A percentile compares a stretch with the other conserved stretches of the same genome.
Conservation (phyloP, 148 eudicot species). For the Salicornia ramosissima region DNA sequence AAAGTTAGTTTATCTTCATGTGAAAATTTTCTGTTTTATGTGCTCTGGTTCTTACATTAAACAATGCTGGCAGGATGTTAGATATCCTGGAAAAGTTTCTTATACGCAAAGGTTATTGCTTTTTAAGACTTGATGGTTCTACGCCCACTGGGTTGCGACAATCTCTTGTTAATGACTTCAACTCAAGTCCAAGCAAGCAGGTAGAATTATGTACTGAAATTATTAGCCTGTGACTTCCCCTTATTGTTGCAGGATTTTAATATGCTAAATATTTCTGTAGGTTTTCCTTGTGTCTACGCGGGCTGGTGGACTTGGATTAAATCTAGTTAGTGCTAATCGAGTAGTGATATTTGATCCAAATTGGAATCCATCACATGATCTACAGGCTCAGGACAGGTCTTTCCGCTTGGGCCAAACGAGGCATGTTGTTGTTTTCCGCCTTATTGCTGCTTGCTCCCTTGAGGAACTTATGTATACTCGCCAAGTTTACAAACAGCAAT, state of each 20-base stretch:
- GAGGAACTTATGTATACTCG: conserved; percentile 92
- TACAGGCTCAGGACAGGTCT: conserved; percentile 96
- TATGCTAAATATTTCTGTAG: conserved; percentile 29
- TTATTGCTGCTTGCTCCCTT: conserved; percentile 91
- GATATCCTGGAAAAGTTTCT: conserved; percentile 86
- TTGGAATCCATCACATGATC: conserved; percentile 93
- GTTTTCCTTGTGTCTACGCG: conserved; percentile 86
- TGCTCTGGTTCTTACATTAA: conserved; percentile 16
- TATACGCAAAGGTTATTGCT: conserved; percentile 86
- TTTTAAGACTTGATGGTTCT: conserved; percentile 90
- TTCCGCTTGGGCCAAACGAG: conserved; percentile 95
- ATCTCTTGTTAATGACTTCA: conserved; percentile 87
- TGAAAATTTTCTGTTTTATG: neutral
- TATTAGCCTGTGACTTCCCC: neutral
- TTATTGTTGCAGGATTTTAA: neutral
- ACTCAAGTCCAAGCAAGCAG: conserved; percentile 99
- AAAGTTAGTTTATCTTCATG: neutral
- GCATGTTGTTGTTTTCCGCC: conserved; percentile 90
- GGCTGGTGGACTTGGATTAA: conserved; percentile 93
- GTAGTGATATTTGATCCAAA: conserved; percentile 92
- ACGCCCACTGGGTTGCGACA: conserved; percentile 87
- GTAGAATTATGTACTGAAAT: conserved; percentile 26
- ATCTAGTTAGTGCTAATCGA: conserved; percentile 87
- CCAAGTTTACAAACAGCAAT: conserved; percentile 93
- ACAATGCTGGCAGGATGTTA: conserved; percentile 63